Conservation (phyloP, 2,329 filamentous ascomycete species). For the Xylaria multiplex region DNA sequence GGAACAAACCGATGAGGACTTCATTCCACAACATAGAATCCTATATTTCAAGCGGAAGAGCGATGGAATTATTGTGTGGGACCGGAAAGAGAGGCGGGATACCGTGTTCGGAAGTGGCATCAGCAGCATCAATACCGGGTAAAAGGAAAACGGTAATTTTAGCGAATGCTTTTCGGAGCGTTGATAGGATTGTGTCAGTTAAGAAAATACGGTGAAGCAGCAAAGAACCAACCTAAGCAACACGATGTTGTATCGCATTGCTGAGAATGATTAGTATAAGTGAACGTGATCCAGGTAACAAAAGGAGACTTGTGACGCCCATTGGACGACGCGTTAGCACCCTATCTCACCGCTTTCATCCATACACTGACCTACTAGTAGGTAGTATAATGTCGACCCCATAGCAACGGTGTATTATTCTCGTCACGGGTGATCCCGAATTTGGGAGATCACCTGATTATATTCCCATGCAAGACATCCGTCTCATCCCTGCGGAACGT, state of each 20-base stretch:
- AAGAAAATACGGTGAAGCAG: constrained; percentile 13
- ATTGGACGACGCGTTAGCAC: constrained; percentile 10
- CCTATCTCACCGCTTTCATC: constrained; percentile 22
- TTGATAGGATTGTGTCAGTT: not conserved
- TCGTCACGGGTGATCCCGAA: constrained; percentile 20
- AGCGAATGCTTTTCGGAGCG: not conserved
- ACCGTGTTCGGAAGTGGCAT: constrained; percentile 66
- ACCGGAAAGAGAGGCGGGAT: constrained; percentile 63
- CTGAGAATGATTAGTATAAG: not conserved
- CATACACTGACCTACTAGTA: not conserved
- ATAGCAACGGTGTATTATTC: constrained; percentile 2
- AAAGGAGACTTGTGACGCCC: not conserved
- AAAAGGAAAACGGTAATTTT: constrained; percentile 6
- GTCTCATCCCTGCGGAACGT: constrained; percentile 31
- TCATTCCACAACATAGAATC: constrained; percentile 72
- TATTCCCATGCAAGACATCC: constrained; percentile 25
- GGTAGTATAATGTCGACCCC: not conserved
- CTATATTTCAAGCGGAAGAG: constrained; percentile 67
- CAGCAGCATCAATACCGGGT: constrained; percentile 30
- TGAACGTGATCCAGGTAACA: constrained; percentile 1
- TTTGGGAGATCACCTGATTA: constrained; percentile 27
- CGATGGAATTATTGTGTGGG: constrained; percentile 65
- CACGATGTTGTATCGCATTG: not conserved
- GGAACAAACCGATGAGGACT: constrained; percentile 72
- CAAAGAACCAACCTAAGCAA: not conserved